A percentile compares a stretch with the other conserved stretches of the same genome.
These are phyloP conservation scores for Neurospora sp. DNA, from an alignment of 495 filamentous ascomycete species.

Conservation along the genomic window DNA sequence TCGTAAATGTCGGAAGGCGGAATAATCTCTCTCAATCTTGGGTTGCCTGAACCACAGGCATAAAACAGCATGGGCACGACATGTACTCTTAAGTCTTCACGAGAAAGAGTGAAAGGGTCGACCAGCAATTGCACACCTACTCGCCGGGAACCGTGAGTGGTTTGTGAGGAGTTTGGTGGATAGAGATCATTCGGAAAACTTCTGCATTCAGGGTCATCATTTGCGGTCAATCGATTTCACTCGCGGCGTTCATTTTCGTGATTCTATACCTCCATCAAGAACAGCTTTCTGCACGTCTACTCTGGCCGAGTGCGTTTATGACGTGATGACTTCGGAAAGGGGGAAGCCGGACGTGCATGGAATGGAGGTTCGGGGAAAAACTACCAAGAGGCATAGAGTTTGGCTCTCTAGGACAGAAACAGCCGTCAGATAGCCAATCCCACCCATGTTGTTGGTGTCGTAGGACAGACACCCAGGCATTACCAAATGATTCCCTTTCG, in stretches of 20 bases:
- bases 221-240: constrained; percentile 26
- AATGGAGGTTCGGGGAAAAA: background rate
- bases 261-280: background rate
- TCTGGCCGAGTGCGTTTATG: background rate
- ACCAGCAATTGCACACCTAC: constrained; percentile 20
- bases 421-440: background rate
- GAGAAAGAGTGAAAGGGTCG: constrained; percentile 23
- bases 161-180: constrained; percentile 31
- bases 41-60: constrained; percentile 18
- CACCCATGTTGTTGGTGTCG: background rate
- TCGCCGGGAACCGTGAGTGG: constrained; percentile 23
- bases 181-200: constrained; percentile 31
- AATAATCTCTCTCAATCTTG: constrained; percentile 25
- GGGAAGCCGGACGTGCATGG: background rate
- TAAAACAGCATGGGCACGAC: constrained; percentile 34
- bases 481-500: background rate
- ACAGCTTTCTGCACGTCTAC: background rate
- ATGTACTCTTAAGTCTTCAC: constrained; percentile 39
- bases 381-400: background rate
- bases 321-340: background rate
- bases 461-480: background rate
- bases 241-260: background rate
- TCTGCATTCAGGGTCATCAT: constrained; percentile 28
- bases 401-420: background rate
- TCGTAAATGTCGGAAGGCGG: constrained; percentile 38